Percentiles rank a stretch among this genome's conserved stretches.
These are phyloP conservation scores for Leccinellum luteum DNA, from an alignment of 768 basidiomycete species.

Conservation along the genomic window DNA sequence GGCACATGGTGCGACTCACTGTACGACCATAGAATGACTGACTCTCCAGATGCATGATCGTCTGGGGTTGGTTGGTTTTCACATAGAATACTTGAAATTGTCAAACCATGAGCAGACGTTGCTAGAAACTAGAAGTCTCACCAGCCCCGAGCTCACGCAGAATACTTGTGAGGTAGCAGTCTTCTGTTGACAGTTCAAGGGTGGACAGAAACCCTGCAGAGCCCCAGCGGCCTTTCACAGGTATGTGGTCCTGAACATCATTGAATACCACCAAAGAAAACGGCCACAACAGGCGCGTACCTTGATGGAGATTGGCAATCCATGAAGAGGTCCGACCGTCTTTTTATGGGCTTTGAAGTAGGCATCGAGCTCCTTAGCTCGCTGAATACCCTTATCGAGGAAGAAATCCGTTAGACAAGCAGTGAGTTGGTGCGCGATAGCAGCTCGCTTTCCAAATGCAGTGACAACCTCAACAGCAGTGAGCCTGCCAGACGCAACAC, in stretches of 20 bases:
- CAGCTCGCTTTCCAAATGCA: conserved; percentile 50
- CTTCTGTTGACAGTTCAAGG: conserved; percentile 24
- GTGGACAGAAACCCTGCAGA: conserved; percentile 35
- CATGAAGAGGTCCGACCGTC: conserved; percentile 44
- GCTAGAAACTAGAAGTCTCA: conserved; percentile 5
- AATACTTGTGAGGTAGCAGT: conserved; percentile 32
- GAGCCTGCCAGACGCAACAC: conserved; percentile 29
- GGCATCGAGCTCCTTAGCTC: conserved; percentile 42
- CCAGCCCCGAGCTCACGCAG: conserved; percentile 44
- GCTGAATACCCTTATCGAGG: conserved; percentile 39
- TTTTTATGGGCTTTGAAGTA: conserved; percentile 37
- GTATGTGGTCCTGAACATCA: conserved; percentile 36
- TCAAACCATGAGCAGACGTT: conserved; percentile 1
- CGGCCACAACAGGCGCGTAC: conserved; percentile 16
- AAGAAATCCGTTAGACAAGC: conserved; percentile 44
- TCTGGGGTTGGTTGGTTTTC: conserved; percentile 44
- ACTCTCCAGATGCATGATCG: conserved; percentile 39
- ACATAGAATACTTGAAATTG: conserved; percentile 37
- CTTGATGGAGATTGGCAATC: conserved; percentile 40
- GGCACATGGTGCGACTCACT: conserved; percentile 2
- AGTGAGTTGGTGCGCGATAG: conserved; percentile 48
- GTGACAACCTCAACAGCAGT: conserved; percentile 39
- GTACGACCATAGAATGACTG: conserved; percentile 34
- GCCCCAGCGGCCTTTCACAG: conserved; percentile 39
- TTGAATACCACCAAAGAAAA: background rate